phyloP scores from a whole-genome alignment of 208 protist species.

The Crithidia expoeki region DNA sequence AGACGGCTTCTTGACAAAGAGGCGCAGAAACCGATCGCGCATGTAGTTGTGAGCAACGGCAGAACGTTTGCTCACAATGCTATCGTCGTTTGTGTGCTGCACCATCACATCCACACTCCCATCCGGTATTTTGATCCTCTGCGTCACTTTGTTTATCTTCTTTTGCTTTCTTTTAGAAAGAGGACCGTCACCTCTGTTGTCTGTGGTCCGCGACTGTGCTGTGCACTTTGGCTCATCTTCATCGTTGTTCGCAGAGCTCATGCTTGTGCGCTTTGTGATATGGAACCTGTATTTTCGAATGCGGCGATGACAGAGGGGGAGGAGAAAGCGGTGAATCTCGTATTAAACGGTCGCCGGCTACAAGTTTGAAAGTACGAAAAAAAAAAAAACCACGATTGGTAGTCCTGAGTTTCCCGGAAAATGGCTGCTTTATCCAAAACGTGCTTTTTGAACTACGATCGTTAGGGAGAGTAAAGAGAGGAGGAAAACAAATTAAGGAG shows the following conservation, averaged over 20 bases:
- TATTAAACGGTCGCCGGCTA: no score
- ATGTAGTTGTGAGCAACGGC: constrained; percentile 77
- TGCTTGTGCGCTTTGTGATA: no score
- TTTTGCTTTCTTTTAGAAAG: constrained; percentile 59
- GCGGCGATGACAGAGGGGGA: no score
- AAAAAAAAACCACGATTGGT: no score
- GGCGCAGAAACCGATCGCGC: constrained; percentile 73
- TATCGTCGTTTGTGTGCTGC: constrained; percentile 93
- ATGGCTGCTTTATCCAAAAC: no score
- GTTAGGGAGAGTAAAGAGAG: no score
- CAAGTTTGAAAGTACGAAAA: no score
- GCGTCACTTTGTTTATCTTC: constrained; percentile 51
- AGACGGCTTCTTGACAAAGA: constrained; percentile 83
- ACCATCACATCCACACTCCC: constrained; percentile 76
- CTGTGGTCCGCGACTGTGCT: background rate
- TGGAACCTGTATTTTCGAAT: no score
- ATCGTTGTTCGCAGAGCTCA: no score
- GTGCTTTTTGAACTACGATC: no score
- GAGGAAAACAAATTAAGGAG: background rate
- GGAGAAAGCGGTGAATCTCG: no score
- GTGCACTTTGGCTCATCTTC: background rate
- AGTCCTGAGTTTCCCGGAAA: no score
- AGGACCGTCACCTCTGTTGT: background rate
- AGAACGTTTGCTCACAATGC: constrained; percentile 90
- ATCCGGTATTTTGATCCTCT: constrained; percentile 44